These are phyloP conservation scores for Plantago ovata DNA, from an alignment of 257 asterid genomes.

Conservation along the genomic window DNA sequence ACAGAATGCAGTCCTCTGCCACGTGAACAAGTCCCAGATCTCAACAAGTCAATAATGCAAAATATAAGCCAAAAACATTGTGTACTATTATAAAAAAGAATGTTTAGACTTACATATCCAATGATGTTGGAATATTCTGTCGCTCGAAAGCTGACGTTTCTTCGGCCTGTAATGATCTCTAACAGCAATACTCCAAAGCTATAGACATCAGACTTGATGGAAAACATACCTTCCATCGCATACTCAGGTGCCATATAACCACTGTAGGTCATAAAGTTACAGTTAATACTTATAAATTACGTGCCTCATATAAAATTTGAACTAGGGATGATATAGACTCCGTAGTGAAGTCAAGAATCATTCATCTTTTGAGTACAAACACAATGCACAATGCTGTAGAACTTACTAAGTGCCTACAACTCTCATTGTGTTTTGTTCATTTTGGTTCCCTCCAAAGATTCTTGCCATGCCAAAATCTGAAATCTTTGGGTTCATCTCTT, in stretches of 20 bases:
- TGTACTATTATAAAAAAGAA: too few species aligned
- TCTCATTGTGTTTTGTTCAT: slow-evolving; percentile 75
- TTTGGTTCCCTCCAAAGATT: slow-evolving; percentile 75
- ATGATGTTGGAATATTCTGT: slow-evolving; percentile 48
- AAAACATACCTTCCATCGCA: slow-evolving; percentile 93
- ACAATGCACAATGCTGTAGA: background rate
- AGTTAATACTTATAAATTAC: background rate
- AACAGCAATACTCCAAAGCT: slow-evolving; percentile 79
- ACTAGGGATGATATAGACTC: too few species aligned
- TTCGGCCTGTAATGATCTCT: slow-evolving; percentile 70
- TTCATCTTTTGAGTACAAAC: background rate
- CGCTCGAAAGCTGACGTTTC: slow-evolving; percentile 49
- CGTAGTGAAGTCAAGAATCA: slow-evolving; percentile 3
- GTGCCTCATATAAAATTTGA: background rate
- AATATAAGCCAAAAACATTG: background rate
- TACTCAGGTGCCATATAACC: slow-evolving; percentile 98
- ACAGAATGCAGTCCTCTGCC: too few species aligned
- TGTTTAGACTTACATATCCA: slow-evolving; percentile 54
- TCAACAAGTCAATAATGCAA: background rate
- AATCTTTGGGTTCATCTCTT: slow-evolving; percentile 86
- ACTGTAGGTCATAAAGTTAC: slow-evolving; percentile 28
- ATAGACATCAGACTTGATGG: slow-evolving; percentile 81
- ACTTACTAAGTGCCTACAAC: slow-evolving; percentile 92
- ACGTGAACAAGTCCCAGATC: too few species aligned
- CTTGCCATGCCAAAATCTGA: slow-evolving; percentile 97